phyloP scores from a whole-genome alignment of 768 basidiomycete species.

The Mycena capillaripes region DNA sequence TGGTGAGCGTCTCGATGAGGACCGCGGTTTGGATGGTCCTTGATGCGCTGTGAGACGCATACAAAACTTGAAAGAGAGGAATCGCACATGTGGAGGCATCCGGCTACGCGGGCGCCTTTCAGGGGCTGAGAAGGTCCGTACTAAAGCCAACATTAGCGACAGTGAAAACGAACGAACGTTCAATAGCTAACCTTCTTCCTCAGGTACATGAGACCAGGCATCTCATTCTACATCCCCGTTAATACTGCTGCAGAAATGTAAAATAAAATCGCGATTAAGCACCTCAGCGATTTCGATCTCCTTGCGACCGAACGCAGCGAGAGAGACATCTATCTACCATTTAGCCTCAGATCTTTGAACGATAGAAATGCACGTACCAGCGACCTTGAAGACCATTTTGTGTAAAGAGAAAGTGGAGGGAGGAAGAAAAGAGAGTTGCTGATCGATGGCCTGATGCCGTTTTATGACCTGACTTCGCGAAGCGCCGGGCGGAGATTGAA shows the following conservation, averaged over 20 bases:
- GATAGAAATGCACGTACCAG: constrained; percentile 63
- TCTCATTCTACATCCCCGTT: constrained; percentile 77
- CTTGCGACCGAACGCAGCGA: constrained; percentile 99
- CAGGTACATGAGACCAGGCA: constrained; percentile 97
- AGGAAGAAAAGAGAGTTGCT: constrained; percentile 37
- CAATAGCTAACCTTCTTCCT: constrained; percentile 76
- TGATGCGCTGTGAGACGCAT: constrained; percentile 21
- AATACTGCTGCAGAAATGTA: constrained; percentile 20
- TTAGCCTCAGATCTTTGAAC: constrained; percentile 32
- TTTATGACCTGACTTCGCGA: neutral
- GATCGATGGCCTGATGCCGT: constrained; percentile 36
- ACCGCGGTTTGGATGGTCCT: constrained; percentile 99
- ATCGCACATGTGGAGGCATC: constrained; percentile 95
- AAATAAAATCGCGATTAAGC: constrained; percentile 25
- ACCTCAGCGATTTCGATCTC: constrained; percentile 99
- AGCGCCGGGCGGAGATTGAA: constrained; percentile 38
- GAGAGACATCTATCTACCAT: constrained; percentile 79
- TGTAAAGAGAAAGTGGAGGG: constrained; percentile 14
- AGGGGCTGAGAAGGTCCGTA: constrained; percentile 87
- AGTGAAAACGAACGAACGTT: constrained; percentile 1
- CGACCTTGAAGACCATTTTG: constrained; percentile 91
- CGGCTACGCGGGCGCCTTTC: constrained; percentile 95
- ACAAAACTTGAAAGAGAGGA: neutral
- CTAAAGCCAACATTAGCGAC: constrained; percentile 55
- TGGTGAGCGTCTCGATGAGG: constrained; percentile 97